phyloP scores from a whole-genome alignment of 345 rosid species.

The Eutrema yunnanense region DNA sequence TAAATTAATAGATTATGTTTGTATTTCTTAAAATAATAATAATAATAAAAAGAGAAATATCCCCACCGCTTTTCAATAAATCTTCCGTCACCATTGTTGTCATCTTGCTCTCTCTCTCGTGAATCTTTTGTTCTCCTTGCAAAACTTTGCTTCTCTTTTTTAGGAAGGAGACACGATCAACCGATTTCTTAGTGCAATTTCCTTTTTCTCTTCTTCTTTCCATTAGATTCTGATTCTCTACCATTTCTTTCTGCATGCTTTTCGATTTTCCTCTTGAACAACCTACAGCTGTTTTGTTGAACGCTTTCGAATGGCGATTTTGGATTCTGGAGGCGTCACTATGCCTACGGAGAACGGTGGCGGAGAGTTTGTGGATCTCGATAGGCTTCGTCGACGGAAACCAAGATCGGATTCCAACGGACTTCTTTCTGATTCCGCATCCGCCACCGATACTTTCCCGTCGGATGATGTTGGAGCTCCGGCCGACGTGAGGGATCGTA shows the following conservation, averaged over 20 bases:
- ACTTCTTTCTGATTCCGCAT: slow-evolving; percentile 6
- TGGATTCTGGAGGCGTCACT: slow-evolving; percentile 30
- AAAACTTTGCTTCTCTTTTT: slow-evolving; percentile 19
- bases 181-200: neutral
- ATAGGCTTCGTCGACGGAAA: slow-evolving; percentile 38
- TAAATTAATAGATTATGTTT: neutral
- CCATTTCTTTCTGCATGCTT: slow-evolving; percentile 19
- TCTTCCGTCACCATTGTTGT: slow-evolving; percentile 29
- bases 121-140: neutral
- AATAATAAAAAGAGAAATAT: neutral
- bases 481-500: slow-evolving; percentile 26
- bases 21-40: neutral
- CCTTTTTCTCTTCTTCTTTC: neutral
- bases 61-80: slow-evolving; percentile 7
- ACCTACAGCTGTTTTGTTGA: neutral
- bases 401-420: slow-evolving; percentile 17
- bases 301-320: slow-evolving; percentile 31
- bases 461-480: slow-evolving; percentile 18
- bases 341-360: slow-evolving; percentile 18
- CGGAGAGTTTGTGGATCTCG: slow-evolving; percentile 48
- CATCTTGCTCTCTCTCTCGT: slow-evolving; percentile 28
- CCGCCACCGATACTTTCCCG: neutral
- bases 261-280: neutral
- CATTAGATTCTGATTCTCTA: slow-evolving; percentile 16
- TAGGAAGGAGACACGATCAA: neutral